A percentile compares a stretch with the other conserved stretches of the same genome.
Evolutionary conservation across 2,329 filamentous ascomycete genomes (phyloP).

Genomic region (Podosphaera leucotricha): DNA sequence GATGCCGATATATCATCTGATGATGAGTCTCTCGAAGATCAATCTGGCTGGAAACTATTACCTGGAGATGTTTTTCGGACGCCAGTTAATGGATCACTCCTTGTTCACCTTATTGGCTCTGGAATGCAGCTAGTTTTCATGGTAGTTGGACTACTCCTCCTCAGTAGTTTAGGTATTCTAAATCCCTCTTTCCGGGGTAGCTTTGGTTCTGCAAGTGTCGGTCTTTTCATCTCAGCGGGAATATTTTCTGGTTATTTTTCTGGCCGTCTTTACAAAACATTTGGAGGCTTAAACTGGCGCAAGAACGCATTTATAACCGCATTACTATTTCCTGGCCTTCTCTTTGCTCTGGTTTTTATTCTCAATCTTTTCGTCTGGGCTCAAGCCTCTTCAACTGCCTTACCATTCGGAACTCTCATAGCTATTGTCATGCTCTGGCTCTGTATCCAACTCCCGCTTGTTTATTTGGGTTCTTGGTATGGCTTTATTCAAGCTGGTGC

Average conservation of each 20-base stretch:
- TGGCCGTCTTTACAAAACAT: conserved; percentile 59
- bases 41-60: conserved; percentile 70
- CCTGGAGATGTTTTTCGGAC: conserved; percentile 73
- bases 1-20: conserved; percentile 36
- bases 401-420: conserved; percentile 59
- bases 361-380: conserved; percentile 81
- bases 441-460: conserved; percentile 63
- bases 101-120: conserved; percentile 63
- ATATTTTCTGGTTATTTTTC: conserved; percentile 77
- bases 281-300: conserved; percentile 50
- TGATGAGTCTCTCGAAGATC: conserved; percentile 53
- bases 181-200: conserved; percentile 81
- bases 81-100: conserved; percentile 43
- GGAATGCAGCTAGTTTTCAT: conserved; percentile 75
- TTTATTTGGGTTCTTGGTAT: conserved; percentile 58
- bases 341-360: conserved; percentile 53
- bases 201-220: conserved; percentile 64
- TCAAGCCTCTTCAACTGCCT: conserved; percentile 66
- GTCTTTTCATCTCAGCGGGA: conserved; percentile 63
- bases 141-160: conserved; percentile 43
- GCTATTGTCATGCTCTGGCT: conserved; percentile 58
- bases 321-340: conserved; percentile 52
- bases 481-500: conserved; percentile 42
- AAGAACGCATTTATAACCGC: conserved; percentile 61
- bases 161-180: conserved; percentile 53